A percentile compares a stretch with the other conserved stretches of the same genome.
Conservation (phyloP, 2,329 filamentous ascomycete genomes). For the Aureobasidium sp. region DNA sequence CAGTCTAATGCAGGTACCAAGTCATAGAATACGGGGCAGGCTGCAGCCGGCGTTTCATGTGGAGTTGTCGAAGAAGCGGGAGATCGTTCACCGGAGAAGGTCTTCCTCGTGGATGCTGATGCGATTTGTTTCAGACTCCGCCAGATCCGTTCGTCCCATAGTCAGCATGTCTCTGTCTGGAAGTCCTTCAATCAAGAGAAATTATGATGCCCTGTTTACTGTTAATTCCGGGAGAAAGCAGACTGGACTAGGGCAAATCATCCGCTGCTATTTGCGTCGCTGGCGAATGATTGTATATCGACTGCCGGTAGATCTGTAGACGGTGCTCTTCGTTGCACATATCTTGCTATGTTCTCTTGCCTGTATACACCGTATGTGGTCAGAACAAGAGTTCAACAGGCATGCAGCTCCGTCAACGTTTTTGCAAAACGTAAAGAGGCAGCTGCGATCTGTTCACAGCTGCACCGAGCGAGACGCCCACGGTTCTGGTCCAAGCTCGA, state of each 20-base stretch:
- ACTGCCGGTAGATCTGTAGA: background rate
- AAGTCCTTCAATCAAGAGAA: conserved; percentile 3
- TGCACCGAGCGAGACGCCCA: conserved; percentile 6
- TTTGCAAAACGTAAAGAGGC: background rate
- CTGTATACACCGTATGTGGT: background rate
- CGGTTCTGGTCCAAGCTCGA: background rate
- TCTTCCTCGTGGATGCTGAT: background rate
- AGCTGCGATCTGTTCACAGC: background rate
- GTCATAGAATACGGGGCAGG: conserved; percentile 5
- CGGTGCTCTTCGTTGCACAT: no score
- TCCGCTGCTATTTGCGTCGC: conserved; percentile 2
- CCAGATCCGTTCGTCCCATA: background rate
- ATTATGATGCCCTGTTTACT: background rate
- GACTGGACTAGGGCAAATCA: background rate
- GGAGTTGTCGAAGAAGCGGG: background rate
- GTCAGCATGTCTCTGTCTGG: conserved; percentile 1
- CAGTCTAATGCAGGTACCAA: conserved; percentile 10
- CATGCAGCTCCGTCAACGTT: background rate
- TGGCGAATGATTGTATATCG: background rate
- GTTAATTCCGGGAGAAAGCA: background rate
- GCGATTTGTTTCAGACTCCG: background rate
- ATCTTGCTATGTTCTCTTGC: no score
- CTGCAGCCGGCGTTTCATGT: conserved; percentile 10
- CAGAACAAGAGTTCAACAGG: conserved; percentile 2
- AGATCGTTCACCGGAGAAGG: conserved; percentile 5